phyloP scores from a whole-genome alignment of 75 land plant species.

The Selaginella moellendorffii region DNA sequence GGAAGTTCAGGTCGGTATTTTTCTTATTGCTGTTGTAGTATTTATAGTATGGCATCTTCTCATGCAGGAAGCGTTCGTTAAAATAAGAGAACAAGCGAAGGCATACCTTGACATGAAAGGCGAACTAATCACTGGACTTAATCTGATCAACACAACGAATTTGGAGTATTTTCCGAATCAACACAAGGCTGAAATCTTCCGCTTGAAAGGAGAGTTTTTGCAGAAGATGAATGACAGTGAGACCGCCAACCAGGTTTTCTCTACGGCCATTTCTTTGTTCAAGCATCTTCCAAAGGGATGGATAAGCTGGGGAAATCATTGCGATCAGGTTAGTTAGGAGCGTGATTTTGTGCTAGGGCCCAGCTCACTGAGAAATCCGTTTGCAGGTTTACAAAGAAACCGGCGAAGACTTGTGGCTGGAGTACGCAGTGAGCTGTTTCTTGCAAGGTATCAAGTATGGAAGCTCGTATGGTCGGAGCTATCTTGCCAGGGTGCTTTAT shows the following conservation, averaged over 20 bases:
- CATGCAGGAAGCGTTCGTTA: conserved; percentile 95
- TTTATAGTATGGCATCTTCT: neutral
- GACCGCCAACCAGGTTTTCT: conserved; percentile 62
- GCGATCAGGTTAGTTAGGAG: conserved; percentile 68
- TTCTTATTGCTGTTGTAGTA: neutral
- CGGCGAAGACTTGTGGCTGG: conserved; percentile 82
- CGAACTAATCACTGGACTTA: conserved; percentile 67
- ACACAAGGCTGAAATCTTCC: conserved; percentile 85
- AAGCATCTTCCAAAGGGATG: conserved; percentile 94
- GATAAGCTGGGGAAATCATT: conserved; percentile 99
- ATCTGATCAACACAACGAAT: conserved; percentile 81
- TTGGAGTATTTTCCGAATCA: conserved; percentile 83
- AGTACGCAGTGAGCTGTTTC: conserved; percentile 92
- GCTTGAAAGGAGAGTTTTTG: conserved; percentile 83
- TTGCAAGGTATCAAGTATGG: conserved; percentile 98
- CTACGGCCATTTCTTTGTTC: conserved; percentile 62
- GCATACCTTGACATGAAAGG: conserved; percentile 93
- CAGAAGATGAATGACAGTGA: conserved; percentile 78
- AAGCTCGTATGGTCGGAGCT: conserved; percentile 78
- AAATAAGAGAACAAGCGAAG: conserved; percentile 97
- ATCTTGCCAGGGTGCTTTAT: conserved; percentile 84
- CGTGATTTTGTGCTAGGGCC: no score
- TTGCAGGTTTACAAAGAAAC: conserved; percentile 78
- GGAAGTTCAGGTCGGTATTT: conserved; percentile 83
- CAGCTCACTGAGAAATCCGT: no score